Conservation (phyloP, 2,329 filamentous ascomycete species). For the Onygena corvina region DNA sequence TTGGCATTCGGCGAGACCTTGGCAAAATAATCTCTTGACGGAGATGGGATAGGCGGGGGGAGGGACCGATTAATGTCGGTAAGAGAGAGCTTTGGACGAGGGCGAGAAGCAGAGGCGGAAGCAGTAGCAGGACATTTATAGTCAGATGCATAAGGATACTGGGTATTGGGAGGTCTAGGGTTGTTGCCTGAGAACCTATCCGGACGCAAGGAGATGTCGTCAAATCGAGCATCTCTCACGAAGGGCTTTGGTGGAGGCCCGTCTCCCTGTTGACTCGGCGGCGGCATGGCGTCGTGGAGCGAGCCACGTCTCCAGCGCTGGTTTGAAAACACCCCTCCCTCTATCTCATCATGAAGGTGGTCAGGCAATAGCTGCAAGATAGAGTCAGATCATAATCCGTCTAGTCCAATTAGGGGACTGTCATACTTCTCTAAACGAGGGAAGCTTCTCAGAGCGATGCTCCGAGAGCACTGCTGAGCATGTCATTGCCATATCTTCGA, state of each 20-base stretch:
- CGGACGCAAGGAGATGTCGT: constrained; percentile 5
- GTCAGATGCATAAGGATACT: neutral
- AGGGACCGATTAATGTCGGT: neutral
- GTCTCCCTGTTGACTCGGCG: neutral
- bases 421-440: constrained; percentile 14
- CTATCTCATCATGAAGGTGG: constrained; percentile 15
- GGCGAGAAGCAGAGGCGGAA: neutral
- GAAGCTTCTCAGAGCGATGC: constrained; percentile 10
- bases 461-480: constrained; percentile 10
- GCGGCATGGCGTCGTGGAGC: neutral
- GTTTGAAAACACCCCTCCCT: constrained; percentile 10
- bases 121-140: too few species aligned
- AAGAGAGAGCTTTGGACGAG: neutral
- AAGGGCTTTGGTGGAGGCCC: neutral
- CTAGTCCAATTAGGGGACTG: neutral
- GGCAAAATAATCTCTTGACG: constrained; percentile 1
- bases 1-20: constrained; percentile 1
- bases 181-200: constrained; percentile 6
- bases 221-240: constrained; percentile 4
- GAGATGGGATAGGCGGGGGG: neutral
- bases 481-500: constrained; percentile 12
- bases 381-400: constrained; percentile 5
- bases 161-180: neutral
- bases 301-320: constrained; percentile 4
- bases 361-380: constrained; percentile 13